These are phyloP conservation scores for Trichoderma orchidacearum DNA, from an alignment of 495 filamentous ascomycete species.

Conservation along the genomic window DNA sequence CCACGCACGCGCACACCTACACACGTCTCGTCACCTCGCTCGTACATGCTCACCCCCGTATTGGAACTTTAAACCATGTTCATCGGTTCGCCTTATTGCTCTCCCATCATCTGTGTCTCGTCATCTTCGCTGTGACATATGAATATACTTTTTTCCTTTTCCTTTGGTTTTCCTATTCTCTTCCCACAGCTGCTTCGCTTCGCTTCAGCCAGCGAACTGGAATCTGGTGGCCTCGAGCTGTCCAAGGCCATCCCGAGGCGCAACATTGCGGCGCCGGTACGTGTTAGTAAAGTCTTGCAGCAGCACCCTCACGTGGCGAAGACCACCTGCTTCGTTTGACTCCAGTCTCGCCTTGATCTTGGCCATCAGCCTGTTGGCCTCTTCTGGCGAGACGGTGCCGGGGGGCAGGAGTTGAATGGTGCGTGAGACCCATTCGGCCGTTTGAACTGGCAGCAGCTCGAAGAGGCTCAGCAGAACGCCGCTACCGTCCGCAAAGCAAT, in stretches of 20 bases:
- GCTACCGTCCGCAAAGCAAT: slow-evolving; percentile 88
- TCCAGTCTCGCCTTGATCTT: slow-evolving; percentile 55
- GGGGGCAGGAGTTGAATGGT: slow-evolving; percentile 73
- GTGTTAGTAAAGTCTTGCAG: slow-evolving; percentile 94
- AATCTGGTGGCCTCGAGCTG: slow-evolving; percentile 74
- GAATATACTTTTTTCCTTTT: neutral
- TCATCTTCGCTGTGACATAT: neutral
- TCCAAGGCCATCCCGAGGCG: slow-evolving; percentile 81
- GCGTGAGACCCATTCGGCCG: slow-evolving; percentile 61
- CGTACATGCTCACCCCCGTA: too few relatives aligned
- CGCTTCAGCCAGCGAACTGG: slow-evolving; percentile 50
- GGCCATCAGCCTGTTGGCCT: slow-evolving; percentile 49
- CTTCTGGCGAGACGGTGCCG: slow-evolving; percentile 55
- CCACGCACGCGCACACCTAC: too few relatives aligned
- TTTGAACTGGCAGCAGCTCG: slow-evolving; percentile 68
- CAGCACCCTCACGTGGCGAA: slow-evolving; percentile 68
- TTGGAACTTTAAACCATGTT: too few relatives aligned
- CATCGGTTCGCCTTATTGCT: too few relatives aligned
- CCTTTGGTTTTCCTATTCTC: neutral
- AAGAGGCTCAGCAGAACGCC: slow-evolving; percentile 83
- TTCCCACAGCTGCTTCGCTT: neutral
- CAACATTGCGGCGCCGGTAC: slow-evolving; percentile 86
- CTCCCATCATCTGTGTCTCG: too few relatives aligned
- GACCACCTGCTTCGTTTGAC: slow-evolving; percentile 41
- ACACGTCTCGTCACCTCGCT: too few relatives aligned